These are phyloP conservation scores for Spiromastix sp. DNA, from an alignment of 2,329 filamentous ascomycete species.

Conservation along the genomic window DNA sequence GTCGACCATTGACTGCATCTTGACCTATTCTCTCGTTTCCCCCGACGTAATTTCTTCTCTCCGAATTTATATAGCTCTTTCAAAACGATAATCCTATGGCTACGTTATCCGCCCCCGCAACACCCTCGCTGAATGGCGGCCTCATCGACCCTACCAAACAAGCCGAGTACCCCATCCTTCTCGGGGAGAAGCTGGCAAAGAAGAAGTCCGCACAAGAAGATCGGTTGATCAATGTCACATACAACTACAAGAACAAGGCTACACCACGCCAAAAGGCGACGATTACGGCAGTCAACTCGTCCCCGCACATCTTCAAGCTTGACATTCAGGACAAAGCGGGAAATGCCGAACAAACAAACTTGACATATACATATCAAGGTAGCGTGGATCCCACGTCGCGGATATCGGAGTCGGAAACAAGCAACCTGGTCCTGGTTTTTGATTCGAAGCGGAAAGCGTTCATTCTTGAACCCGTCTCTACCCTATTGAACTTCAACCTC, in stretches of 20 bases:
- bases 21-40: too few relatives aligned
- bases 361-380: conserved; percentile 31
- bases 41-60: neutral
- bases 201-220: conserved; percentile 14
- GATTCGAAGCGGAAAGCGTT: conserved; percentile 65
- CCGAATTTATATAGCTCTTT: neutral
- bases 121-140: conserved; percentile 19
- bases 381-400: conserved; percentile 27
- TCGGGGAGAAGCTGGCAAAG: conserved; percentile 32
- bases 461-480: conserved; percentile 69
- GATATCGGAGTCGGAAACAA: conserved; percentile 20
- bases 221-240: conserved; percentile 32
- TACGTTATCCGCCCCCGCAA: conserved; percentile 7
- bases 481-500: conserved; percentile 82
- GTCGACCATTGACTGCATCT: too few relatives aligned
- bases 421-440: conserved; percentile 53
- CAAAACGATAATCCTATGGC: conserved; percentile 4
- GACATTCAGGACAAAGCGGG: conserved; percentile 32
- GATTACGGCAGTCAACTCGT: conserved; percentile 25
- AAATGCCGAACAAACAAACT: conserved; percentile 26
- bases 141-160: conserved; percentile 35
- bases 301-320: conserved; percentile 29
- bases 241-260: conserved; percentile 37
- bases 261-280: conserved; percentile 27
- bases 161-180: conserved; percentile 36